phyloP scores from a whole-genome alignment of 148 eudicot species.

The Oxyria digyna region DNA sequence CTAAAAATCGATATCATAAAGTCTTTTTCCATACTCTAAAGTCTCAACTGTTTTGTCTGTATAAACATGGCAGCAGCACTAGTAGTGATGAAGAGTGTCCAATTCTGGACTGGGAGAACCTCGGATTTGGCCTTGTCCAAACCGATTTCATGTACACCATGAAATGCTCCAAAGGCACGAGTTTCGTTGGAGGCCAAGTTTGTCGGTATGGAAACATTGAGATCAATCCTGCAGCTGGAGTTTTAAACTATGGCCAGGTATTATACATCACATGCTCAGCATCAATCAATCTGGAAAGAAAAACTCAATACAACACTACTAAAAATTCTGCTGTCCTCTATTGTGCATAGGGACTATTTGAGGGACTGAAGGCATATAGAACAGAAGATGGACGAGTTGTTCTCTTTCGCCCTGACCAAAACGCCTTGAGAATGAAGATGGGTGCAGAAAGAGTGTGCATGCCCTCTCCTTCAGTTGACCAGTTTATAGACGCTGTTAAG shows the following conservation, averaged over 20 bases:
- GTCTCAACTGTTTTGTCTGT: background rate
- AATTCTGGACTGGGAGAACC: background rate
- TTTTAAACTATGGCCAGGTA: conserved; percentile 65
- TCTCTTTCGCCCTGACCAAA: conserved; percentile 56
- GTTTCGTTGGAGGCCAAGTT: background rate
- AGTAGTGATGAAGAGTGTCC: background rate
- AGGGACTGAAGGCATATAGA: conserved; percentile 53
- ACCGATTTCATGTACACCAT: conserved; percentile 4
- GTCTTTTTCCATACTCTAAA: background rate
- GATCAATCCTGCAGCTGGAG: conserved; percentile 61
- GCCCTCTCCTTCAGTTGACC: conserved; percentile 48
- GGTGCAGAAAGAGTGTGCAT: conserved; percentile 77
- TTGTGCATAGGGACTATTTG: conserved; percentile 38
- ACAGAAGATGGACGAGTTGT: conserved; percentile 44
- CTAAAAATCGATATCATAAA: too few species aligned
- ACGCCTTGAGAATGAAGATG: conserved; percentile 52
- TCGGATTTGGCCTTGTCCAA: background rate
- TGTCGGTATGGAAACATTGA: conserved; percentile 7
- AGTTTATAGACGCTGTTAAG: conserved; percentile 52
- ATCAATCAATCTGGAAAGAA: background rate
- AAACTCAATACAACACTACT: background rate
- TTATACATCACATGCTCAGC: conserved; percentile 19
- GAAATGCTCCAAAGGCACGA: background rate
- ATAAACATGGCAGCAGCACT: background rate
- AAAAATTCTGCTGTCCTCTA: background rate